Evolutionary conservation across 2,329 filamentous ascomycete genomes (phyloP), one percentile per base, ranked within the genome.

Genomic region (Neonectria faginata): DNA sequence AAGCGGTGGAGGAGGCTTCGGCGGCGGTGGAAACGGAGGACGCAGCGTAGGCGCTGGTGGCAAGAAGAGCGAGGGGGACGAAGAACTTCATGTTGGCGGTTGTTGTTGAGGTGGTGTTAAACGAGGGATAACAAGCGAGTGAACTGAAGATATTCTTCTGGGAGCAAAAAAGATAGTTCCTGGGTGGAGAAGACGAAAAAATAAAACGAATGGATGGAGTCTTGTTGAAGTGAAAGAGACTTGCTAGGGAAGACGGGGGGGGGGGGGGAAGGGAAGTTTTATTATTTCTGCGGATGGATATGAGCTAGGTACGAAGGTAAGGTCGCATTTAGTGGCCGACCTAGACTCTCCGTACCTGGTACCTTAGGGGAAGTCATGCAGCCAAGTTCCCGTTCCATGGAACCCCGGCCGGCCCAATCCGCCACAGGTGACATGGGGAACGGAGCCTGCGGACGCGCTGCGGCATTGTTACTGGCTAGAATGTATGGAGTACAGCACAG

Each of bases 1-100:
- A 85, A 42, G 74, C 73, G 45, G 74, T 62, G 60, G 76, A 65
- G 45, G 71, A 70, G 44, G 72, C 67, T 44, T 77, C 75, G 51
- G 75, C 64, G 53, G 75, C 75, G 33, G 67, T 67, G 36, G 73
- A 72, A 18, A 33, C 27, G 48, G 69, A 66, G 56, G 73, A 73
- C 69, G 78, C 75, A 33, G 80, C 79, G 45, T 75, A 69, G 63
- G 74, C 77, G 66, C 71, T 73, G 54, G 75, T 75, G 64, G 74
- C 77, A 62, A 84, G 64, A 68, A 83, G 72, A 60, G 80, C 76
- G 67, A 84, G 65, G 55, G 80, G 71, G 60, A 80, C 58, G 69
- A 83, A 62, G 75, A 81, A 79, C 81, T 84, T 83, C 83, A 85
- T 85, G 29, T 67, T 81, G 75, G 52, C 48, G 64, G 58, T 67